Percentiles rank a stretch among this genome's conserved stretches.
phyloP scores from a whole-genome alignment of 306 rosid genomes.

The Amphicarpaea edgeworthii region DNA sequence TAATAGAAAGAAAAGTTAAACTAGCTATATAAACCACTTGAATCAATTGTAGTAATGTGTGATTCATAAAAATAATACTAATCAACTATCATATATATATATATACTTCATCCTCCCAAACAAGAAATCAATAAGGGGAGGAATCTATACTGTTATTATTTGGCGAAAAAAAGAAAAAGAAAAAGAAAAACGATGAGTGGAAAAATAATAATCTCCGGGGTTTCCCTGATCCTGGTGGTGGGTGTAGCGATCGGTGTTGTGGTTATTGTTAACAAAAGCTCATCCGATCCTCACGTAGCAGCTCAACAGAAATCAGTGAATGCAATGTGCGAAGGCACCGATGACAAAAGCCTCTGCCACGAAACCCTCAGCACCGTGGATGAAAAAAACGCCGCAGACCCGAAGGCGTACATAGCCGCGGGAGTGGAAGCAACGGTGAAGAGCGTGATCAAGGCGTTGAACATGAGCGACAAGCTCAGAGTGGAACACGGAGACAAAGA shows the following conservation, averaged over 20 bases:
- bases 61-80: background rate
- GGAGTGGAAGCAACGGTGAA: slow-evolving; percentile 51
- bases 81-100: background rate
- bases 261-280: slow-evolving; percentile 35
- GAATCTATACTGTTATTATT: slow-evolving; percentile 5
- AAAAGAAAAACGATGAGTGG: slow-evolving; percentile 36
- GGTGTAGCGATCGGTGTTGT: slow-evolving; percentile 71
- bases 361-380: slow-evolving; percentile 45
- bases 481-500: slow-evolving; percentile 45
- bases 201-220: slow-evolving; percentile 53
- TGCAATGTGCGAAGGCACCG: slow-evolving; percentile 57
- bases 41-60: background rate
- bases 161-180: background rate
- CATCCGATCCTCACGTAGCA: background rate
- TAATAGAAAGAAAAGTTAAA: slow-evolving; percentile 1
- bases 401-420: slow-evolving; percentile 55
- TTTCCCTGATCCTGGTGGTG: slow-evolving; percentile 71
- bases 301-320: slow-evolving; percentile 53
- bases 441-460: slow-evolving; percentile 50
- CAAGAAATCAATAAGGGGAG: slow-evolving; percentile 41
- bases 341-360: slow-evolving; percentile 58
- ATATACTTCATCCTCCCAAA: slow-evolving; percentile 31
- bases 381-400: slow-evolving; percentile 39
- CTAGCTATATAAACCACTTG: slow-evolving; percentile 33
- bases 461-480: slow-evolving; percentile 55